These are phyloP conservation scores for Datisca glomerata DNA, from an alignment of 306 rosid genomes.

Conservation along the genomic window DNA sequence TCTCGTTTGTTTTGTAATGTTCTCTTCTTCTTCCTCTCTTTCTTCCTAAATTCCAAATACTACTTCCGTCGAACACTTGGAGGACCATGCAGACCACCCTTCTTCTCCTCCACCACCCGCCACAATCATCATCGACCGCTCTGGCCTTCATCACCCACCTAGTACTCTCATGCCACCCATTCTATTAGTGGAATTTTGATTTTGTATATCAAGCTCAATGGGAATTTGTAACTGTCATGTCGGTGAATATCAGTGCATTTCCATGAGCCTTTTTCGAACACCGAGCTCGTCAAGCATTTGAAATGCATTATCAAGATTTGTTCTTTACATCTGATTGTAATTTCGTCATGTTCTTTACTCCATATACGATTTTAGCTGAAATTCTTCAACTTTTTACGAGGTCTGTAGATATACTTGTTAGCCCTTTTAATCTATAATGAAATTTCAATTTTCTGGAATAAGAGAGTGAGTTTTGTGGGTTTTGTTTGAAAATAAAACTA, in stretches of 20 bases:
- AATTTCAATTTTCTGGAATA: too few species aligned
- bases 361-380: background rate
- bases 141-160: constrained; percentile 29
- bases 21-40: constrained; percentile 14
- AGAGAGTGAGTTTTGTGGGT: too few species aligned
- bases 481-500: too few species aligned
- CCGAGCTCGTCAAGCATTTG: constrained; percentile 47
- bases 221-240: background rate
- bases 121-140: constrained; percentile 34
- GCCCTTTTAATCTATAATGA: too few species aligned
- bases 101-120: too few species aligned
- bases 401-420: too few species aligned
- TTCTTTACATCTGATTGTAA: too few species aligned
- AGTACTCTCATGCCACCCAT: constrained; percentile 11
- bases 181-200: constrained; percentile 3
- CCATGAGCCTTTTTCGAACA: constrained; percentile 27
- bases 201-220: background rate
- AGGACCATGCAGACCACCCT: too few species aligned
- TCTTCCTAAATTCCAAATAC: constrained; percentile 18
- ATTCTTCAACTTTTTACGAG: background rate
- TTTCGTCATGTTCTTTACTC: background rate
- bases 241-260: too few species aligned
- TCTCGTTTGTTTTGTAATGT: constrained; percentile 1
- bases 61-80: too few species aligned
- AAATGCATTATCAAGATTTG: constrained; percentile 38